These are phyloP conservation scores for Plasmodium yoelii DNA, from an alignment of 169 alveolate genomes.

Conservation along the genomic window DNA sequence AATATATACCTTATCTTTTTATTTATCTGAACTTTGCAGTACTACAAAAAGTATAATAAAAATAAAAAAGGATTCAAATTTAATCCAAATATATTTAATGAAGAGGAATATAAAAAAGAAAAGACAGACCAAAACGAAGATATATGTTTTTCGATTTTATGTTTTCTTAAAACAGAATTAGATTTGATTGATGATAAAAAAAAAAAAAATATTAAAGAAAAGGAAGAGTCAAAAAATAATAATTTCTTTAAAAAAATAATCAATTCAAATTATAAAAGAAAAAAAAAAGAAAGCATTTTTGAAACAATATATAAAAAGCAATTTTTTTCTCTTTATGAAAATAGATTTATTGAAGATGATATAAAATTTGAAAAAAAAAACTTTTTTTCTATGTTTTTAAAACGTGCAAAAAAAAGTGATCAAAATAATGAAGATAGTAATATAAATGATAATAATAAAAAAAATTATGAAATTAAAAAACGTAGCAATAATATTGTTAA, in stretches of 20 bases:
- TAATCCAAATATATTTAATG: conserved; percentile 6
- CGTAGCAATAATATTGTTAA: background rate
- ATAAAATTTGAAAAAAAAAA: conserved; percentile 57
- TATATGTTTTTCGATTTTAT: conserved; percentile 34
- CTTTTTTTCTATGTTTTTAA: conserved; percentile 9
- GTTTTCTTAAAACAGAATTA: conserved; percentile 48
- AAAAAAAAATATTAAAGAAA: conserved; percentile 10
- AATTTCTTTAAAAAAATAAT: conserved; percentile 51
- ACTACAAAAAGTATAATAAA: conserved; percentile 28
- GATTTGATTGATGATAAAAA: conserved; percentile 62
- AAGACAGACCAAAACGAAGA: conserved; percentile 24
- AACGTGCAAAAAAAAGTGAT: conserved; percentile 4
- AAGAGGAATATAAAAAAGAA: background rate
- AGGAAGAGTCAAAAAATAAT: conserved; percentile 14
- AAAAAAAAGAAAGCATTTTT: conserved; percentile 32
- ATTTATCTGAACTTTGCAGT: conserved; percentile 6
- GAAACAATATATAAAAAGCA: conserved; percentile 51
- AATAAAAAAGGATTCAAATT: conserved; percentile 32
- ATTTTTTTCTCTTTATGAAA: conserved; percentile 57
- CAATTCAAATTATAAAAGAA: conserved; percentile 33
- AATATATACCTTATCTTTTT: background rate
- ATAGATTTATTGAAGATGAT: conserved; percentile 40
- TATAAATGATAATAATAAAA: background rate
- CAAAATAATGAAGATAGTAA: background rate
- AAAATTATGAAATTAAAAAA: background rate